Evolutionary conservation across 805 yeast genomes (phyloP), one percentile per base, ranked within the genome.

Genomic region (Metschnikowia peoriensis): DNA sequence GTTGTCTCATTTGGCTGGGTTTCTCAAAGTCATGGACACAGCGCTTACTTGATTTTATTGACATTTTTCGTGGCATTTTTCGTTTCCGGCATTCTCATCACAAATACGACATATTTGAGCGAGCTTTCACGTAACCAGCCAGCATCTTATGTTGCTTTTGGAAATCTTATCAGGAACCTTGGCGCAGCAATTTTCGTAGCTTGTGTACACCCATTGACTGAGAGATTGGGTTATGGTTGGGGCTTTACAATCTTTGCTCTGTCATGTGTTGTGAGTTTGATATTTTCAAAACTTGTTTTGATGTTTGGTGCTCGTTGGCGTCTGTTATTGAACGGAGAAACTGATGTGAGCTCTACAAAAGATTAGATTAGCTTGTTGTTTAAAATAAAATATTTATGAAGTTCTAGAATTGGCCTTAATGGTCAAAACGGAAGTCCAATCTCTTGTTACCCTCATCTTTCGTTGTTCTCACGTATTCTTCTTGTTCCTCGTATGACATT

Each of bases 401-500:
- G n/a, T n/a, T n/a, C n/a, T n/a, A n/a, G n/a, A 32, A 28, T 22
- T n/a, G n/a, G 22, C 41, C 51, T n/a, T n/a, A 71, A 48, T 71
- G 69, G 42, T 57, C 68, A 50, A 72, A 72, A 32, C 68, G 56
- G 55, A 72, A 72, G 49, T 86, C 88, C 41, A 86, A 69, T 28
- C 91, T 69, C 61, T 76, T 77, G 59, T 80, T 81, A 6, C 90
- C 90, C 35, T 64, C 68, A 58, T 84, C 87, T 0, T 59, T 69
- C 1, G 86, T 75, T 11, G 62, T 70, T 12, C 49, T 51, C 22
- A 74, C 59, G 64, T 86, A 86, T 1, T 73, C 65, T 2, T 68
- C 73, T 56, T 75, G 75, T 63, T 86, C 83, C 38, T 80, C 83
- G 2, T 53, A 60, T 1, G 80, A 64, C 77, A 83, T 56, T 0